Evolutionary conservation across 257 asterid species (phyloP).

Genomic region (Penstemon barbatus): DNA sequence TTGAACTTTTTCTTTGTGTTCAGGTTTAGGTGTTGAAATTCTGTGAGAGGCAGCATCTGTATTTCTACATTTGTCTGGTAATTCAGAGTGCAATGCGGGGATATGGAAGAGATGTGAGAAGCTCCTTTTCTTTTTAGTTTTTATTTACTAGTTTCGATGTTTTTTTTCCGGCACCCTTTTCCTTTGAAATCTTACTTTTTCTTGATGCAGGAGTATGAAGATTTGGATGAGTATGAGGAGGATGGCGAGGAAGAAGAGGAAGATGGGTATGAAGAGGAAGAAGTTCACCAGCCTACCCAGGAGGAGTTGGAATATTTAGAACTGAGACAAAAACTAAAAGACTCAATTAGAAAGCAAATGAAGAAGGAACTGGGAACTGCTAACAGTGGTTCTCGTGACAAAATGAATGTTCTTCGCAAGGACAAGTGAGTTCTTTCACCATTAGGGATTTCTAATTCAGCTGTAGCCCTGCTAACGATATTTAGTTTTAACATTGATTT

Average conservation of each 20-base stretch:
- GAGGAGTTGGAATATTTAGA: conserved; percentile 76
- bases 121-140: not conserved
- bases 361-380: conserved; percentile 66
- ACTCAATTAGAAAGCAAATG: conserved; percentile 57
- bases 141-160: not conserved
- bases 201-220: conserved; percentile 60
- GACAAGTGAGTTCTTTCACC: conserved; percentile 61
- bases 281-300: conserved; percentile 59
- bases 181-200: not conserved
- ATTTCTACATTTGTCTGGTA: conserved; percentile 24
- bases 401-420: conserved; percentile 34
- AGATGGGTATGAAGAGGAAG: conserved; percentile 53
- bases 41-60: conserved; percentile 24
- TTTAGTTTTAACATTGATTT: conserved; percentile 9
- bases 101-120: conserved; percentile 51
- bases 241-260: conserved; percentile 60
- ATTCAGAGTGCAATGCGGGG: conserved; percentile 41
- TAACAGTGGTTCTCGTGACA: conserved; percentile 46
- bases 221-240: conserved; percentile 76
- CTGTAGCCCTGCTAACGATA: not conserved
- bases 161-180: not conserved
- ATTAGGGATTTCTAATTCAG: not conserved
- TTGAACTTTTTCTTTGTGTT: not conserved
- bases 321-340: conserved; percentile 72
- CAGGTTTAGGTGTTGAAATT: conserved; percentile 18